Evolutionary conservation across 2,329 filamentous ascomycete species (phyloP), one percentile per base, ranked within the genome.

Genomic region (Trichocomaceae sp.): DNA sequence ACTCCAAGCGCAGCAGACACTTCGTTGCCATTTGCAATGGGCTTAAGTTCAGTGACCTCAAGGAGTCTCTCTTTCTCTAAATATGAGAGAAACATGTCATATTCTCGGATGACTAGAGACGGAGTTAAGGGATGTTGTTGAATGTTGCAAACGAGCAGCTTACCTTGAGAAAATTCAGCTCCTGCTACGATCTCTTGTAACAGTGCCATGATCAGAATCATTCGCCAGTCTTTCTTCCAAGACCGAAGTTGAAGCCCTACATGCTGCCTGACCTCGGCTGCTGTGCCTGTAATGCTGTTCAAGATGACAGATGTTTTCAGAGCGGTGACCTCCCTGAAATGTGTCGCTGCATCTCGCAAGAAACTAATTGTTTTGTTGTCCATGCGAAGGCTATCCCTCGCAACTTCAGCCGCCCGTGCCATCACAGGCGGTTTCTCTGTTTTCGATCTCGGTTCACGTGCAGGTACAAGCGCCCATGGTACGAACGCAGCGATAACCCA

Each of bases 401-500:
- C 85, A 5, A 87, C 85, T 29, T 82, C 74, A 2, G 80, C 79
- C 3, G 84, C 79, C 17, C 83, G 77, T 0, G 85, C 82, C 19
- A 79, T 78, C 3, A 79, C 74, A 19, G 72, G 66, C 64, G 82
- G 52, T 39, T 58, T 86, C 47, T 73, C 72, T 39, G 75, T 75
- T 12, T 68, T 66, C 8, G 69, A 72, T 26, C 71, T 61, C 4
- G 66, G 64, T 52, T 70, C 57, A 47, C 72, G 68, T 57, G 66
- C 58, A 65, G 59, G 73, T 55, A 74, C 75, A 65, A 74, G 83
- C 66, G 76, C 74, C 84, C 89, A 96, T 0, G 91, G 91, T 13
- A 83, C 79, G 22, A 95, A 70, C 5, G 89, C 84, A 2, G 85
- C 83, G 19, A 95, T 77, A 17, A 87, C 75, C 90, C 91, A 96